Base-by-base conservation (phyloP, 2,329 filamentous ascomycete species). In the Aspergillus awamori region DNA sequence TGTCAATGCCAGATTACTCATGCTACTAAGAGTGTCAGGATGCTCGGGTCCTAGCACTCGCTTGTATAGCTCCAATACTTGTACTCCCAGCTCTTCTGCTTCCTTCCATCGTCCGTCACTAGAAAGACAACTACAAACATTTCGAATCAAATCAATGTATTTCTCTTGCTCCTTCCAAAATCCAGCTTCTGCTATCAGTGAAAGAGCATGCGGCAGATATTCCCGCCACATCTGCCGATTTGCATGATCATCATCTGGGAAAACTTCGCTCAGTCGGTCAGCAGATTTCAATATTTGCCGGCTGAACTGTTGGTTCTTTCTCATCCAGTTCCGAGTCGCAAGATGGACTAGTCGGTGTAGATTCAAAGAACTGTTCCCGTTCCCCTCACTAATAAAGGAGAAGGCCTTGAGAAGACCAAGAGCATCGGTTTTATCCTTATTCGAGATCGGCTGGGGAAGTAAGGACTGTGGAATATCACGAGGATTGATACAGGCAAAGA, bases 311-410 rank as follows among this genome's bases (percentile, higher is more conserved):
- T 62, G 48, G 53, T 52, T 33, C 11, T 48, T 60, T 11, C 62
- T 63, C 0, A 75, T 41, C 72, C 70, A 75, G 11, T 70, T 72
- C 11, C 66, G 48, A 0, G 60, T 74, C 2, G 72, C 67, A 3
- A 76, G 63, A 49, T 72, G 71, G 0, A 76, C 70, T 7, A 77
- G 62, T 22, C 72, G 64, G 58, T 76, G 74, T 54, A 76, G 61
- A 53, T 65, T 66, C 1, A 71, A 24, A 13, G 51, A 10, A 8
- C 45, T 20, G 26, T 60, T 41, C n/a, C 26, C 47, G 7, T 8
- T 7, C 4, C 65, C 53, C 4, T 7, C 8, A 6, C 30, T 65
- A 15, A 69, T 47, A 45, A 72, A 69, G 0, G 65, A 67, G 60
- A 69, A 70, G 1, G 70, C 64, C 15, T 53, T 63, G 0, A 74